A percentile compares a stretch with the other conserved stretches of the same genome.
Evolutionary conservation across 495 filamentous ascomycete species (phyloP).

Genomic region (Hypoxylon trugodes): DNA sequence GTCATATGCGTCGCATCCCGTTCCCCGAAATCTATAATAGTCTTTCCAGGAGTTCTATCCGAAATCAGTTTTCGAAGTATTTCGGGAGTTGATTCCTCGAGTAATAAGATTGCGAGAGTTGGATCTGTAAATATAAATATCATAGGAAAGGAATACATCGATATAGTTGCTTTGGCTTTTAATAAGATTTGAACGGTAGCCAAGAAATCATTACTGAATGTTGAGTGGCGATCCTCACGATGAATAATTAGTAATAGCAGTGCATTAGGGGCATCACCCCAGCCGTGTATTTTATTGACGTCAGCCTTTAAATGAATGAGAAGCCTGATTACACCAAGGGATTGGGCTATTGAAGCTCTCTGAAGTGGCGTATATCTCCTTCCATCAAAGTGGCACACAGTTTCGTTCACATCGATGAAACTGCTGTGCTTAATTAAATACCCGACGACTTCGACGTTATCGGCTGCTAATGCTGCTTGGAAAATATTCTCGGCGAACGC

Average conservation of each 20-base stretch:
- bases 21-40: not conserved
- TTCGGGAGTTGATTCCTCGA: not conserved
- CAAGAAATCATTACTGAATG: not conserved
- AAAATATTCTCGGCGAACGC: slow-evolving; percentile 18
- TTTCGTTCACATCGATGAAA: slow-evolving; percentile 5
- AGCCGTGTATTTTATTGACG: not conserved
- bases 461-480: slow-evolving; percentile 3
- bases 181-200: not conserved
- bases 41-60: not conserved
- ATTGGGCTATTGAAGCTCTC: not conserved
- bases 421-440: not conserved
- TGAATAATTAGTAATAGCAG: not conserved
- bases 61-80: not conserved
- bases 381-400: not conserved
- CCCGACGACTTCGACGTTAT: slow-evolving; percentile 3
- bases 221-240: not conserved
- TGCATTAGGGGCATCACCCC: not conserved
- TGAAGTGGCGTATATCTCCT: slow-evolving; percentile 10
- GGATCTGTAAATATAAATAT: not conserved
- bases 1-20: not conserved
- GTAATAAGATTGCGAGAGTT: slow-evolving; percentile 2
- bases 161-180: not conserved
- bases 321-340: not conserved
- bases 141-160: not conserved
- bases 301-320: slow-evolving; percentile 1